Evolutionary conservation across 257 asterid species (phyloP), one percentile per base, ranked within the genome.

Genomic region (Solanum virginianum): DNA sequence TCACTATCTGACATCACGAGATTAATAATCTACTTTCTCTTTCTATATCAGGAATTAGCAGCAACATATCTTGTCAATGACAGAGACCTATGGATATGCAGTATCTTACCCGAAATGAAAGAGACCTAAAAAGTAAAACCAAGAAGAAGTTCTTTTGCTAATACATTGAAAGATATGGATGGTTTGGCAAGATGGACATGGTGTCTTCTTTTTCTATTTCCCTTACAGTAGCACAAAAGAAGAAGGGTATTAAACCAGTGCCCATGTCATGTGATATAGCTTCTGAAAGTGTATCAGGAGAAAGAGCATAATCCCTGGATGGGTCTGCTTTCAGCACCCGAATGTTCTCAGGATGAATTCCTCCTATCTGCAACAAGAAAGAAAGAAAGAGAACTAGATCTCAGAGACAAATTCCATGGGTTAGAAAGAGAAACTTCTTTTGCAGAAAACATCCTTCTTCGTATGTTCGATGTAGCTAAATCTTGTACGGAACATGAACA

Each of bases 201-300:
- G 75, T 47, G 7, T 47, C 49, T 18, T 36, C 24, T 59, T 86
- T 84, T 66, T 77, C 51, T 72, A 57, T 80, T 85, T 86, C 86
- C 85, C 99, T 94, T 94, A 96, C 99, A 85, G 98, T 92, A 85
- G 98, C 97, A 91, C 98, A 93, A 86, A 95, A 89, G 97, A 96
- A 96, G 92, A 96, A 94, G 86, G 99, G 99, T 86, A 95, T 91
- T 91, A 95, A 89, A 89, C 98, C 99, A 84, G 92, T 86, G 59
- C 92, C 87, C 60, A 89, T 65, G 91, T 96, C 99, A 82, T 83
- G 82, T 41, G 91, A 88, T 88, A 95, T 91, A 63, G 98, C 97
- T 89, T 91, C 91, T 75, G 86, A 72, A 85, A 96, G 95, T 55
- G 88, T 71, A 81, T 90, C 92, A 72, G 98, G 94, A 75, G 97